Percentiles rank a stretch among this genome's conserved stretches.
phyloP scores from a whole-genome alignment of 2,329 filamentous ascomycete species.

The Metarhizium brunneum region DNA sequence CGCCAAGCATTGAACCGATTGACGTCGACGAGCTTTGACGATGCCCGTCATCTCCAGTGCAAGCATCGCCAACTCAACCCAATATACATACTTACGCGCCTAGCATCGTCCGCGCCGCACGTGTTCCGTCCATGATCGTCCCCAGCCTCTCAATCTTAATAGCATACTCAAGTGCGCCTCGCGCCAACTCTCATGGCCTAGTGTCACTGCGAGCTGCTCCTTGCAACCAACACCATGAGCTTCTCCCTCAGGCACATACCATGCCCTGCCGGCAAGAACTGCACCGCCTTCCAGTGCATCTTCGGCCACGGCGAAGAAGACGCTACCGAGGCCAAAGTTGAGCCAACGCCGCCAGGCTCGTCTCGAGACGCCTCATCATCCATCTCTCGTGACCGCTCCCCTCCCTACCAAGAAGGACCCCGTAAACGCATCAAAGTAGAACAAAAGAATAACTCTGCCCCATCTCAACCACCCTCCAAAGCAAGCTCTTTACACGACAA shows the following conservation, averaged over 20 bases:
- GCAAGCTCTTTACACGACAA: not conserved
- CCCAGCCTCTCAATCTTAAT: no score
- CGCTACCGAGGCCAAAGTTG: constrained; percentile 5
- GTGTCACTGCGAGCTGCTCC: no score
- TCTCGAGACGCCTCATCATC: not conserved
- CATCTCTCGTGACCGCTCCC: not conserved
- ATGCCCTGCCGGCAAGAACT: constrained; percentile 38
- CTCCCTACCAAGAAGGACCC: constrained; percentile 17
- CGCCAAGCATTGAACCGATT: no score
- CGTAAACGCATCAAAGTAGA: constrained; percentile 21
- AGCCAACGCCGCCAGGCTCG: constrained; percentile 4
- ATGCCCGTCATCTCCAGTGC: no score
- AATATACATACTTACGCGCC: no score
- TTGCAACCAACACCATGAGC: constrained; percentile 20
- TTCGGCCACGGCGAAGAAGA: constrained; percentile 35
- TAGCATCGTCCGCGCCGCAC: no score
- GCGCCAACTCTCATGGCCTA: not conserved
- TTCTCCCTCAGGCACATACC: constrained; percentile 38
- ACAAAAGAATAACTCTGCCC: constrained; percentile 1
- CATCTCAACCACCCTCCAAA: constrained; percentile 3
- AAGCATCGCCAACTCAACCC: no score
- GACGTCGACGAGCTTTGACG: no score
- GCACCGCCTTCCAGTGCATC: constrained; percentile 40
- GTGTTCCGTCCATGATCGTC: no score
- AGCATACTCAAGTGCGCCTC: no score